Evolutionary conservation across 2,329 filamentous ascomycete species (phyloP), one percentile per base, ranked within the genome.

Genomic region (Botrytis pseudocinerea): DNA sequence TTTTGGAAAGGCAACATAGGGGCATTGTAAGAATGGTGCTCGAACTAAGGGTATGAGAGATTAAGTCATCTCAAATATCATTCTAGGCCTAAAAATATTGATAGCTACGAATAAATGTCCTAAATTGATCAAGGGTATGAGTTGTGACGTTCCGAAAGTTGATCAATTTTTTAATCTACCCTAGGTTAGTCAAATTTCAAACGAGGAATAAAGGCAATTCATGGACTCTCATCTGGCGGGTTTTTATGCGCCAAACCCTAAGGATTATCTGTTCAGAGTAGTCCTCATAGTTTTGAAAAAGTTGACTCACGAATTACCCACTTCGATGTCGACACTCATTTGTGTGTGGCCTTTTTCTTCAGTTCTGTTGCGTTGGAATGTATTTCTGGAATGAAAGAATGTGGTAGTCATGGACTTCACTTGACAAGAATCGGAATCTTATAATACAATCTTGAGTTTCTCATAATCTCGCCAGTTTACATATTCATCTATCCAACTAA

Each of bases 241-340:
- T 35, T 48, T 6, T 48, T 25, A 25, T 48, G 42, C 40, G 4
- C 7, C 2, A 48, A 22, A 9, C 2, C 46, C n/a, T 46, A 7
- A 10, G 9, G 7, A 46, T 28, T n/a, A 10, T 9, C 2, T 22
- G 16, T 7, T 14, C 57, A 60, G 4, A 35, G 10, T 38, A 20
- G 9, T 22, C n/a, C 7, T 2, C 0, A 14, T 44, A 46, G 20
- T 1, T 25, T 35, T 16, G 5, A n/a, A 2, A 14, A n/a, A 16
- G 25, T n/a, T n/a, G 0, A 3, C 5, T 7, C 14, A n/a, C 48
- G 2, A 10, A 54, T 2, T 16, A n/a, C 1, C n/a, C 5, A n/a
- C 12, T 16, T 54, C 2, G 0, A 65, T 65, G 20, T n/a, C n/a
- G 1, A 46, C 0, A 22, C 0, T 22, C 25, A 7, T 16, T 48